Conservation (phyloP, 495 filamentous ascomycete genomes). For the Xylaria nigripes region DNA sequence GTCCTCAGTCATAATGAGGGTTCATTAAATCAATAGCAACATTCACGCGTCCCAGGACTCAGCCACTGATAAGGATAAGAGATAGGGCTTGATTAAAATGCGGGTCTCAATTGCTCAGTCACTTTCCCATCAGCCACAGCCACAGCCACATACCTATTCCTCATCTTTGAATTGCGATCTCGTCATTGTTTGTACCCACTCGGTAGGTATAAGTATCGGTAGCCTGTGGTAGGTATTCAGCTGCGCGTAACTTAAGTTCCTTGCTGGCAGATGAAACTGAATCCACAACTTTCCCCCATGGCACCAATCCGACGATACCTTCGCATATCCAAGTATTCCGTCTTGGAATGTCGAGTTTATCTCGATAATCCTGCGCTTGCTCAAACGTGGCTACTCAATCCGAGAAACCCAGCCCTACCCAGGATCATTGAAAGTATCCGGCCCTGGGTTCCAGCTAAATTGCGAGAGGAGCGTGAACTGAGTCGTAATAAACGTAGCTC, state of each 20-base stretch:
- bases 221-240: too few species aligned
- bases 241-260: too few species aligned
- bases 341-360: conserved; percentile 91
- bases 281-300: conserved; percentile 40
- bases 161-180: not conserved
- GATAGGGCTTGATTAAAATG: not conserved
- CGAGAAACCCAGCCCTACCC: conserved; percentile 63
- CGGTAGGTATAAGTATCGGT: too few species aligned
- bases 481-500: conserved; percentile 49
- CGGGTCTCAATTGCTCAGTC: not conserved
- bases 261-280: not conserved
- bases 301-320: conserved; percentile 77
- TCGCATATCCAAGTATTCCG: conserved; percentile 77
- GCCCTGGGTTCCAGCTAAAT: conserved; percentile 78
- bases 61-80: conserved; percentile 1
- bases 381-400: conserved; percentile 71
- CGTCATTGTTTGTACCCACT: not conserved
- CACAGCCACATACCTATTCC: not conserved
- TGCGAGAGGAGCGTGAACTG: conserved; percentile 77
- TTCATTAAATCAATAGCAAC: not conserved
- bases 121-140: not conserved
- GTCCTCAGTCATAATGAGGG: not conserved
- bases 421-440: conserved; percentile 75
- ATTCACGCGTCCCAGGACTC: not conserved
- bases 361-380: conserved; percentile 78